Conservation (phyloP, 75 land plant species). For the Larix kaempferi region DNA sequence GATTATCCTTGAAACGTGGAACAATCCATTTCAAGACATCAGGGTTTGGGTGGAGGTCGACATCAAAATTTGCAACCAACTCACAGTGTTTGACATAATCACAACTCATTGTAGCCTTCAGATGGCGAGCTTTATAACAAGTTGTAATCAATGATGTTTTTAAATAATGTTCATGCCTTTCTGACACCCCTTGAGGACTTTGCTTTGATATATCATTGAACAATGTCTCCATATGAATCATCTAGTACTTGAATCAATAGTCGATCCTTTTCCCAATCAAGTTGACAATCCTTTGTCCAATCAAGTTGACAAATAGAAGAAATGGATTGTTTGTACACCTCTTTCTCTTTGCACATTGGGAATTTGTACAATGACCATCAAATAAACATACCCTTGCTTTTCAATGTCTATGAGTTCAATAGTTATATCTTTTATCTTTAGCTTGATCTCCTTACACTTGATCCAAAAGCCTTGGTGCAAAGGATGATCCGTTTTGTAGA, state of each 20-base stretch:
- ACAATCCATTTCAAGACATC: constrained; percentile 56
- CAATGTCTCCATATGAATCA: constrained; percentile 66
- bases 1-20: constrained; percentile 55
- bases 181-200: constrained; percentile 42
- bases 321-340: constrained; percentile 78
- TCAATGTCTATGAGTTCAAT: constrained; percentile 58
- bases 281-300: too few species aligned
- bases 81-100: constrained; percentile 74
- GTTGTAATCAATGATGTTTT: constrained; percentile 46
- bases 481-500: constrained; percentile 57
- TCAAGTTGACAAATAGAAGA: constrained; percentile 58
- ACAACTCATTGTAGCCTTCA: constrained; percentile 66
- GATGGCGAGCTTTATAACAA: constrained; percentile 75
- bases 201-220: constrained; percentile 44
- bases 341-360: too few species aligned
- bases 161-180: constrained; percentile 67
- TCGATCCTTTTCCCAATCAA: constrained; percentile 74
- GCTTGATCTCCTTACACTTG: constrained; percentile 3
- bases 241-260: constrained; percentile 79
- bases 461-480: constrained; percentile 74
- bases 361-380: too few species aligned
- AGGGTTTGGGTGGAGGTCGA: constrained; percentile 66
- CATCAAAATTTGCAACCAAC: constrained; percentile 68
- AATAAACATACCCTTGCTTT: constrained; percentile 23
- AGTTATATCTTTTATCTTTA: not conserved